Base-by-base conservation (phyloP, 805 yeast species). In the Sugiyamaella americana region DNA sequence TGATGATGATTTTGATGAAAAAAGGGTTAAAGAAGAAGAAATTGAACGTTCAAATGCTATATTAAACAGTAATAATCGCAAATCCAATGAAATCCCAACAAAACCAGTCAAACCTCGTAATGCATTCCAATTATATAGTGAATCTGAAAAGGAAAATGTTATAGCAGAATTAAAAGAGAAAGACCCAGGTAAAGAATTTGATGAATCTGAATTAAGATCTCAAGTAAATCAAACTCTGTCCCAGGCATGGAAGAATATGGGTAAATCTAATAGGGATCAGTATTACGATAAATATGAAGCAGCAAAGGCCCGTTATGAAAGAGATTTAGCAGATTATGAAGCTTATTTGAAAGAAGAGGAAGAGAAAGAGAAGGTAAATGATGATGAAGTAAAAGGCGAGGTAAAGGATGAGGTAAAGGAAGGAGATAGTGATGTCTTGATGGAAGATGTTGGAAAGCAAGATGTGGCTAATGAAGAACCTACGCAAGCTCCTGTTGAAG, bases 61-160 rank as follows among this genome's bases (percentile, higher is more conserved):
- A 8, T 8, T 40, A 5, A n/a, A 5, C 45, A 38, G 18, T 37
- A 6, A 35, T 35, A 35, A 11, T 5, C 5, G 11, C n/a, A 95
- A 88, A 63, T 96, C 96, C 6, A 80, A 80, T 55, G 32, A 26
- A 13, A 8, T 26, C 32, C 8, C 32, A 26, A 26, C 8, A 26
- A 73, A 83, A 58, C 97, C 96, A 18, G 87, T 84, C 57, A 73
- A 94, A 58, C 96, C 96, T 4, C 82, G 93, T 2, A 89, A 88
- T 63, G 95, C 96, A 3, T 89, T 88, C 59, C 70, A 87, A 51
- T 76, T 87, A 34, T 88, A 84, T 60, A 89, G 96, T 65, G 97
- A 89, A 49, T 68, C 76, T 67, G 94, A 87, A 59, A 85, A 85
- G 64, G 95, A 86, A 40, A 71, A 75, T 42, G 74, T 87, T 34